phyloP scores from a whole-genome alignment of 1,284 basidiomycete species.

The Sporisorium graminicola region DNA sequence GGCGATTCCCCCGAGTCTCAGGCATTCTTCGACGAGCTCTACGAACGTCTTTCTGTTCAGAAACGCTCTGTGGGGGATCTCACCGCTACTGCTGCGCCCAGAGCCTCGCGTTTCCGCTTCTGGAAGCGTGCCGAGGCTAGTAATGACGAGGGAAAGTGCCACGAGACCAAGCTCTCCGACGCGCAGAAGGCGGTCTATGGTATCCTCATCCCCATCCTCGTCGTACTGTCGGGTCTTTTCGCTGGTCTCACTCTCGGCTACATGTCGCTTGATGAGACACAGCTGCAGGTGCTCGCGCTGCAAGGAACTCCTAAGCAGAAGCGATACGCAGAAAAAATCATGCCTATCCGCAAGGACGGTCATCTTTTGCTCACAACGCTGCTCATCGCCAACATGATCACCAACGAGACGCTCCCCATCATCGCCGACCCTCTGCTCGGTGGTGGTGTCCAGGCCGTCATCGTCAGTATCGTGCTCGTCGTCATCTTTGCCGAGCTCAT shows the following conservation, averaged over 20 bases:
- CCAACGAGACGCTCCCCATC: conserved; percentile 79
- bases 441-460: conserved; percentile 79
- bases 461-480: conserved; percentile 66
- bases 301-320: conserved; percentile 86
- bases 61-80: conserved; percentile 14
- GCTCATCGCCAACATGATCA: conserved; percentile 69
- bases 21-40: conserved; percentile 40
- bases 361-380: conserved; percentile 68
- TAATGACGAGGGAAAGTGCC: conserved; percentile 7
- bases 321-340: conserved; percentile 83
- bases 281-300: conserved; percentile 85
- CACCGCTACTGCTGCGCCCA: neutral
- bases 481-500: conserved; percentile 89
- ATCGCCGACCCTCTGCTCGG: conserved; percentile 89
- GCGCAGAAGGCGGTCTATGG: conserved; percentile 58
- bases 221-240: conserved; percentile 75
- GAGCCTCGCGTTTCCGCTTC: conserved; percentile 21
- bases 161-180: conserved; percentile 28
- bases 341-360: conserved; percentile 79
- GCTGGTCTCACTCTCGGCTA: conserved; percentile 86
- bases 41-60: conserved; percentile 27
- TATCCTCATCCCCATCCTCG: conserved; percentile 74
- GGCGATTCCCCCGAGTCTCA: conserved; percentile 7
- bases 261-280: conserved; percentile 92
- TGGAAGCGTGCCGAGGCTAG: conserved; percentile 37